A percentile compares a stretch with the other conserved stretches of the same genome.
Conservation (phyloP, 2,329 filamentous ascomycete species). For the Bipolaris cookei region DNA sequence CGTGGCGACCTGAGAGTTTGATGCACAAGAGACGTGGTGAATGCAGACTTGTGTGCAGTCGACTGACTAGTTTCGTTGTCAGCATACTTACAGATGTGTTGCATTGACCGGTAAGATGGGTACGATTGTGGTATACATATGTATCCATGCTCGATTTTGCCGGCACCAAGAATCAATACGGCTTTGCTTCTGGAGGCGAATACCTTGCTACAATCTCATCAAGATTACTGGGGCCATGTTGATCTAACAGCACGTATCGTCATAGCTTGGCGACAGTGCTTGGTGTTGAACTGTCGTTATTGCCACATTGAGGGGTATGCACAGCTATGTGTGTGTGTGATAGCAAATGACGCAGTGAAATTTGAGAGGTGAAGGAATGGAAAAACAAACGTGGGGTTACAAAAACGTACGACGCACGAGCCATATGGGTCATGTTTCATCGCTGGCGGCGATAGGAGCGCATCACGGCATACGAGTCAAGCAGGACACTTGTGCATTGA, state of each 20-base stretch:
- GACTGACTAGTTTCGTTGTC: neutral
- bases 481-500: neutral
- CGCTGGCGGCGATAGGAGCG: neutral
- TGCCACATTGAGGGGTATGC: neutral
- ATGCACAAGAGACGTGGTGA: neutral
- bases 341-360: neutral
- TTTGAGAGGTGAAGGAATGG: neutral
- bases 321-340: neutral
- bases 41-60: neutral
- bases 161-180: neutral
- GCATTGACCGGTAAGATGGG: neutral
- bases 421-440: neutral
- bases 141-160: neutral
- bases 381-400: neutral
- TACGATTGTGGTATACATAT: neutral
- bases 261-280: neutral
- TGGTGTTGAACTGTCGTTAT: neutral
- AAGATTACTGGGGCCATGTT: neutral
- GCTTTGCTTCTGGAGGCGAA: constrained; percentile 3
- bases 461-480: neutral
- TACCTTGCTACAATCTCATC: neutral
- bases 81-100: neutral
- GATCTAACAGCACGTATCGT: neutral
- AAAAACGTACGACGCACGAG: neutral
- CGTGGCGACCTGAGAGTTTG: neutral